Evolutionary conservation across 78 protist species (phyloP).

Genomic region (Tieghemostelium lacteum): DNA sequence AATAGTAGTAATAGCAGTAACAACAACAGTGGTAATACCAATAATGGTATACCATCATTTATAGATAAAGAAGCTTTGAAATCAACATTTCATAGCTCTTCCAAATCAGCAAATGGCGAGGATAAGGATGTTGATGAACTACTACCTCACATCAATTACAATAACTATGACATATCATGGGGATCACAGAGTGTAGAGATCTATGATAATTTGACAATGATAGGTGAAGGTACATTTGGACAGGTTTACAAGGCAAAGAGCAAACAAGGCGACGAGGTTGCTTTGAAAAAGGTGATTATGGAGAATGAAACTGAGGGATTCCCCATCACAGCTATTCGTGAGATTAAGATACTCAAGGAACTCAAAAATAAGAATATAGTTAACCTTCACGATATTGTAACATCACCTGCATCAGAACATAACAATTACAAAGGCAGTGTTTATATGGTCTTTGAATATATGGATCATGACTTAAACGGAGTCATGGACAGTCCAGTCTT

Average conservation of each 20-base stretch:
- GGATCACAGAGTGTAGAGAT: slow-evolving; percentile 81
- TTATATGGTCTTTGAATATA: slow-evolving; percentile 93
- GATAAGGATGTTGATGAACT: too few relatives aligned
- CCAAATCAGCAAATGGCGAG: too few relatives aligned
- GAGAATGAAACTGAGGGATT: slow-evolving; percentile 95
- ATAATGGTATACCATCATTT: too few relatives aligned
- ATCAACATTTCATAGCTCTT: too few relatives aligned
- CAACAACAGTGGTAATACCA: too few relatives aligned
- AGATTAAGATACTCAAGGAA: slow-evolving; percentile 90
- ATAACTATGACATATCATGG: slow-evolving; percentile 45
- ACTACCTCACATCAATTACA: too few relatives aligned
- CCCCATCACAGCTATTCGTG: slow-evolving; percentile 97
- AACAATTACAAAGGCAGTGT: slow-evolving; percentile 75
- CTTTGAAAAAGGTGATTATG: slow-evolving; percentile 92
- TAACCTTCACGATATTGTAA: slow-evolving; percentile 78
- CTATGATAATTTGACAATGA: slow-evolving; percentile 70
- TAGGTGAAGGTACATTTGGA: slow-evolving; percentile 89
- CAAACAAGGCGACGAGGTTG: slow-evolving; percentile 87
- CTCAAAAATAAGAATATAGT: slow-evolving; percentile 89
- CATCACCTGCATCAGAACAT: slow-evolving; percentile 22
- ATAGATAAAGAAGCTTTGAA: too few relatives aligned
- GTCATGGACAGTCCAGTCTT: slow-evolving; percentile 75
- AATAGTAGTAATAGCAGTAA: too few relatives aligned
- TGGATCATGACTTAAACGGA: slow-evolving; percentile 93
- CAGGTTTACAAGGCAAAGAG: slow-evolving; percentile 88